These are phyloP conservation scores for Mucor indicus DNA, from an alignment of 371 early-diverging fungal genomes.

Conservation along the genomic window DNA sequence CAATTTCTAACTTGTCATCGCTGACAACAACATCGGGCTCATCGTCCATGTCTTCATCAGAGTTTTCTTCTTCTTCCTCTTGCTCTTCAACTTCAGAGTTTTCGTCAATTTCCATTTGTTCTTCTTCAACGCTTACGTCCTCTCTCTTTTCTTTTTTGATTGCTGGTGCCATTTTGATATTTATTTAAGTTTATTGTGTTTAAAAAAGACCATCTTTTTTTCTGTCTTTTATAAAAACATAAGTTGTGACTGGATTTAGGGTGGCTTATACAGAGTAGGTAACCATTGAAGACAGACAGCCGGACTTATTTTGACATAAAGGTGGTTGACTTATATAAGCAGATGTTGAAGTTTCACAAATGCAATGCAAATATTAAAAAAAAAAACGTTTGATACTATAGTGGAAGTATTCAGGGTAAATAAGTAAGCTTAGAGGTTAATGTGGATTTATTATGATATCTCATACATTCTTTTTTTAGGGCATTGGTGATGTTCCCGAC, in stretches of 20 bases:
- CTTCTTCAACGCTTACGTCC: constrained; percentile 6
- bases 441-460: constrained; percentile 6
- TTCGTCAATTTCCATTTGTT: constrained; percentile 23
- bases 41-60: constrained; percentile 35
- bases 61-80: constrained; percentile 25
- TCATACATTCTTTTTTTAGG: constrained; percentile 13
- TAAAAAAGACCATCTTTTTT: too few relatives aligned
- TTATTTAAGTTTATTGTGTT: neutral
- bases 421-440: constrained; percentile 4
- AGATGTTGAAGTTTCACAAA: constrained; percentile 3
- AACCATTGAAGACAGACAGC: too few relatives aligned
- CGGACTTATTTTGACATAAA: constrained; percentile 5
- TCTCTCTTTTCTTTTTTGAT: constrained; percentile 9
- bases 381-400: constrained; percentile 12
- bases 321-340: constrained; percentile 1
- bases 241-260: too few relatives aligned
- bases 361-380: constrained; percentile 13
- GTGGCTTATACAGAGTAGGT: too few relatives aligned
- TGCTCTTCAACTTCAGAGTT: constrained; percentile 21
- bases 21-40: constrained; percentile 31
- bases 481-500: constrained; percentile 6
- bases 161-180: constrained; percentile 20
- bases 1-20: constrained; percentile 51
- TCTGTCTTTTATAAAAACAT: too few relatives aligned
- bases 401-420: constrained; percentile 9